A percentile compares a stretch with the other conserved stretches of the same genome.
Evolutionary conservation across 306 rosid species (phyloP).

Genomic region (Vigna nakashimae): DNA sequence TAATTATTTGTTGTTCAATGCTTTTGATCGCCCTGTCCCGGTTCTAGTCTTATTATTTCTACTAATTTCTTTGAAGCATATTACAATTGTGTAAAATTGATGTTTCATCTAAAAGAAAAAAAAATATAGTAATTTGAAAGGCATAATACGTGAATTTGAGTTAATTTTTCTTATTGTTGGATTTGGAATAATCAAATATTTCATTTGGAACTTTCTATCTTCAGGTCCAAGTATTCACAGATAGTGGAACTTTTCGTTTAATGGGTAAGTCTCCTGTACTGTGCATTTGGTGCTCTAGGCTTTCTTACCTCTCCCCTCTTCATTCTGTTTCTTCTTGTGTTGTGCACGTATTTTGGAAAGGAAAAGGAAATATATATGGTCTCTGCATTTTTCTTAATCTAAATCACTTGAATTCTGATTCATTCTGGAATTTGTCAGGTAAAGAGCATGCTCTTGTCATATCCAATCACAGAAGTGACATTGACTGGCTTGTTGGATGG

Average conservation of each 20-base stretch:
- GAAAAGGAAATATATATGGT: neutral
- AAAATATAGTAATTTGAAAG: neutral
- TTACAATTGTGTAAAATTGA: conserved; percentile 21
- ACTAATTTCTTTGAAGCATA: conserved; percentile 35
- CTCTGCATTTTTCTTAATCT: neutral
- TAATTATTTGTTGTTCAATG: conserved; percentile 27
- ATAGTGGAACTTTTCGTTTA: conserved; percentile 64
- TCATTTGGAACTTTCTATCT: conserved; percentile 46
- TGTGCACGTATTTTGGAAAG: conserved; percentile 29
- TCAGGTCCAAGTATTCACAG: conserved; percentile 81
- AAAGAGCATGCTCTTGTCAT: conserved; percentile 90
- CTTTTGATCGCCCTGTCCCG: conserved; percentile 8
- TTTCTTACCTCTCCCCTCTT: neutral
- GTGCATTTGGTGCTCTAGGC: conserved; percentile 28
- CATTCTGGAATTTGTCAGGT: conserved; percentile 60
- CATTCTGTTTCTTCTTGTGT: conserved; percentile 14
- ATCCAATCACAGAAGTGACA: conserved; percentile 89
- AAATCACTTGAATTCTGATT: conserved; percentile 34
- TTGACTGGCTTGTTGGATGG: conserved; percentile 99
- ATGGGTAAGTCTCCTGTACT: conserved; percentile 73
- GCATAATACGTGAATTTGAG: conserved; percentile 20
- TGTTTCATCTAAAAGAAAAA: conserved; percentile 21
- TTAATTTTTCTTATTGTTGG: conserved; percentile 34
- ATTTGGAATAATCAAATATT: conserved; percentile 41
- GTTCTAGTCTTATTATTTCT: conserved; percentile 1